Conservation (phyloP, 2,329 filamentous ascomycete species). For the Ilyonectria robusta region DNA sequence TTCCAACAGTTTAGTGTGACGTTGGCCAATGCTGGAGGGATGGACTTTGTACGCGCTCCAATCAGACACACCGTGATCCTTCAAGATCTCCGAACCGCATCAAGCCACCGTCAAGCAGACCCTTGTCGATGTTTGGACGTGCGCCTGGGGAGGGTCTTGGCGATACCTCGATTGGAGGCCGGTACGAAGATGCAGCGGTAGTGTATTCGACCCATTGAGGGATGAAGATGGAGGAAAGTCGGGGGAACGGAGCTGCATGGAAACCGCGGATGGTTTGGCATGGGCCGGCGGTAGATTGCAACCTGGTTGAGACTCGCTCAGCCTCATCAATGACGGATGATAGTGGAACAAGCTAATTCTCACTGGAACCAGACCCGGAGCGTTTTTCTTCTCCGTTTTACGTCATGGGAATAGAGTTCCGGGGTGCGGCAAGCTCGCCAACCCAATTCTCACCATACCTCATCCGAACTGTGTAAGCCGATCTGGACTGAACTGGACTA, state of each 20-base stretch:
- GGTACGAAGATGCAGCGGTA: neutral
- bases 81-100: neutral
- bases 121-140: neutral
- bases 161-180: neutral
- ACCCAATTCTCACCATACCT: neutral
- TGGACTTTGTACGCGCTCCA: slow-evolving; percentile 8
- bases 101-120: neutral
- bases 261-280: slow-evolving; percentile 10
- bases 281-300: neutral
- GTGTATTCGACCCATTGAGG: neutral
- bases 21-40: slow-evolving; percentile 4
- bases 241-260: slow-evolving; percentile 14
- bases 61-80: slow-evolving; percentile 5
- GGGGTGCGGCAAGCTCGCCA: neutral
- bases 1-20: slow-evolving; percentile 1
- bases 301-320: neutral
- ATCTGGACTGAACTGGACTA: neutral
- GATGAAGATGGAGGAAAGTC: neutral
- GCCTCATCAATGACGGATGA: neutral
- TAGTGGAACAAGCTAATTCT: neutral
- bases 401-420: neutral
- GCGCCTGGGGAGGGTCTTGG: neutral
- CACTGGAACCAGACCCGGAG: neutral
- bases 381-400: neutral
- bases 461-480: neutral